Evolutionary conservation across 306 rosid genomes (phyloP), one percentile per base, ranked within the genome.

Genomic region (Lotus japonicus): DNA sequence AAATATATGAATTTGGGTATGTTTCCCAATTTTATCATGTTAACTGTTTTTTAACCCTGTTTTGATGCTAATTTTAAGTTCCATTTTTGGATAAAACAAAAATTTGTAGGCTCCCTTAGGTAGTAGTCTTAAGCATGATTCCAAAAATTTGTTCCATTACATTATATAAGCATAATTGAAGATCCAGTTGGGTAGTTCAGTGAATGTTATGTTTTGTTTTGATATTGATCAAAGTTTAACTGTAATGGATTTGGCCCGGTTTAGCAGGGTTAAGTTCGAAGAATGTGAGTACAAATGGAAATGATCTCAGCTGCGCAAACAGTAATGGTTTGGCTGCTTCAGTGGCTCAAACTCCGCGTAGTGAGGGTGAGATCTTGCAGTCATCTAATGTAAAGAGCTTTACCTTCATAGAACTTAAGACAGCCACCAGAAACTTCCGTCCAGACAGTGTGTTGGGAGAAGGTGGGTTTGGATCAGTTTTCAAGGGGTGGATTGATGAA

Each of bases 401-500:
- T 70, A 72, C 76, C 23, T 46, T 75, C 2, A 54, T 78, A 5
- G 89, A 87, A 63, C 87, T 87, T 50, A 87, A 66, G 75, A 46
- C 49, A n/a, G 86, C 94, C n/a, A 87, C 94, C n/a, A 67, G 90
- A 73, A 84, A 87, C 75, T 87, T 87, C 72, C 85, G 88, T 17
- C 86, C 83, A 0, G 84, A 84, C 41, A 87, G 81, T 62, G 89
- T 87, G 49, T 76, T 87, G 23, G 87, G 89, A 70, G 86, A 83
- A 82, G 88, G 90, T 59, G 88, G 83, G 56, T 85, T 85, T 57
- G 86, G 90, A 58, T 87, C 88, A 11, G 90, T 87, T 56, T 87
- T 80, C 70, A 87, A 85, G 66, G 94, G 94, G 28, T 87, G 94
- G 94, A 84, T 87, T 10, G 86, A 85, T 64, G 86, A 87, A 66